Evolutionary conservation across 345 rosid genomes (phyloP).

Genomic region (Bruguiera gymnorhiza): DNA sequence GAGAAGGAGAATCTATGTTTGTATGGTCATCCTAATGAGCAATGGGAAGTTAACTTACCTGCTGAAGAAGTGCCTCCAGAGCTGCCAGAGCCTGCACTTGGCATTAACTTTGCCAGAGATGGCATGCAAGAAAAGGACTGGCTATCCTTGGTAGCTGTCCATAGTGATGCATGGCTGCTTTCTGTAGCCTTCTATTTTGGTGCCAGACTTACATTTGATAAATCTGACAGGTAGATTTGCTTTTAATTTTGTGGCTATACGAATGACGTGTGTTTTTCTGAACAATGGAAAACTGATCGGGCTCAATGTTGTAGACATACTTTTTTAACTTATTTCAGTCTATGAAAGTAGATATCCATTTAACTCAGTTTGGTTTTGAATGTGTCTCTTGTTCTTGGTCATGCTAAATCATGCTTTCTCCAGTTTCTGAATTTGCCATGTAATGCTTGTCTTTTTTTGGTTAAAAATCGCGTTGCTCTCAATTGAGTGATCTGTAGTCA

Average conservation of each 20-base stretch:
- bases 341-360: too few species aligned
- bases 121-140: constrained; percentile 82
- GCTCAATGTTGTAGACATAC: neutral
- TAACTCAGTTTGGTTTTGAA: too few species aligned
- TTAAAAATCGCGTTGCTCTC: too few species aligned
- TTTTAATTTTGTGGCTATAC: neutral
- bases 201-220: constrained; percentile 67
- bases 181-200: constrained; percentile 76
- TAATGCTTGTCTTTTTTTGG: too few species aligned
- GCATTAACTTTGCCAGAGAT: constrained; percentile 85
- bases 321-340: too few species aligned
- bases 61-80: constrained; percentile 92
- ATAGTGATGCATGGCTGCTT: constrained; percentile 79
- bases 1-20: constrained; percentile 88
- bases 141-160: constrained; percentile 79
- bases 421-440: too few species aligned
- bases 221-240: constrained; percentile 56
- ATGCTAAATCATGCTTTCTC: too few species aligned
- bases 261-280: neutral
- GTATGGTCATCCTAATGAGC: constrained; percentile 70
- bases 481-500: too few species aligned
- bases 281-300: neutral
- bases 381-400: too few species aligned
- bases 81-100: constrained; percentile 88
- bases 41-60: constrained; percentile 83